A percentile compares a stretch with the other conserved stretches of the same genome.
These are phyloP conservation scores for Acacia crassicarpa DNA, from an alignment of 306 rosid species.

Conservation along the genomic window DNA sequence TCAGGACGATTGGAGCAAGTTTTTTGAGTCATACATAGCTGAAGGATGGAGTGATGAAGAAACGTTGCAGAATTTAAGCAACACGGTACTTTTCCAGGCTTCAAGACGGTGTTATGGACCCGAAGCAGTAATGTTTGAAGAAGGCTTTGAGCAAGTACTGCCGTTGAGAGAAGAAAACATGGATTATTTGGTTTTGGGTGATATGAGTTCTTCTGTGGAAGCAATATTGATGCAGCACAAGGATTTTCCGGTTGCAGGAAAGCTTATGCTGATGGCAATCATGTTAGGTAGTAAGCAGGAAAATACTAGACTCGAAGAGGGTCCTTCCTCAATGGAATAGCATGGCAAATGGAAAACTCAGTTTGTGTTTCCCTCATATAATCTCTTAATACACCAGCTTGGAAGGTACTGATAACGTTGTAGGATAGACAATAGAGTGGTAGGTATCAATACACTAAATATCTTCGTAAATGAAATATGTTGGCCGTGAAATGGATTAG, in stretches of 20 bases:
- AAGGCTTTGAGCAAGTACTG: conserved; percentile 71
- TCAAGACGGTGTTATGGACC: conserved; percentile 83
- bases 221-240: conserved; percentile 83
- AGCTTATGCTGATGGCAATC: conserved; percentile 85
- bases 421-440: conserved; percentile 2
- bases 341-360: conserved; percentile 7
- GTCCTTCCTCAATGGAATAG: conserved; percentile 64
- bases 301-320: conserved; percentile 47
- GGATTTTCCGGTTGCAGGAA: conserved; percentile 88
- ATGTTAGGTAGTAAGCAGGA: conserved; percentile 66
- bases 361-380: conserved; percentile 11
- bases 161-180: conserved; percentile 64
- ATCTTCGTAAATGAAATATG: background rate
- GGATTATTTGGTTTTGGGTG: conserved; percentile 47
- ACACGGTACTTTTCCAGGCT: conserved; percentile 68
- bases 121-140: conserved; percentile 67
- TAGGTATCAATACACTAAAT: conserved; percentile 2
- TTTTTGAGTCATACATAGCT: conserved; percentile 52
- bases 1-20: conserved; percentile 72
- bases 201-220: conserved; percentile 63
- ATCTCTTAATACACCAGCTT: conserved; percentile 13
- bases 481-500: background rate
- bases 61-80: conserved; percentile 57
- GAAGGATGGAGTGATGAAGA: conserved; percentile 94
- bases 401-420: conserved; percentile 10